Percentiles rank a stretch among this genome's conserved stretches.
These are phyloP conservation scores for Candida morakotiae DNA, from an alignment of 805 yeast genomes.

Conservation along the genomic window DNA sequence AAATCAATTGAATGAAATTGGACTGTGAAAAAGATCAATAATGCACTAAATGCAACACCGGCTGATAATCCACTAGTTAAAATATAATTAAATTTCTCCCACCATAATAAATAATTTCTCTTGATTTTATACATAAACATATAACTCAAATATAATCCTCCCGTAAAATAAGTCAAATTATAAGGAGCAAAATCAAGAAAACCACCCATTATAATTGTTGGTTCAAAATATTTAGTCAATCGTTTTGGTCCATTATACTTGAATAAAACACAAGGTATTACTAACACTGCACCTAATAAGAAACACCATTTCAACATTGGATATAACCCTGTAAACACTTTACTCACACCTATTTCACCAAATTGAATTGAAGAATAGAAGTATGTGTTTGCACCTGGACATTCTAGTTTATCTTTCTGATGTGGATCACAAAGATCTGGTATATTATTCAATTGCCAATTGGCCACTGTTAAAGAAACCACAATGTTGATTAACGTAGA, in stretches of 20 bases:
- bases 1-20: constrained; percentile 40
- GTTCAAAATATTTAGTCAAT: constrained; percentile 43
- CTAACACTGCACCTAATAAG: constrained; percentile 45
- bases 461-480: constrained; percentile 31
- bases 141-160: constrained; percentile 56
- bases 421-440: constrained; percentile 31
- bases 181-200: constrained; percentile 48
- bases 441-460: constrained; percentile 36
- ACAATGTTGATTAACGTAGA: constrained; percentile 33
- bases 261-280: constrained; percentile 33
- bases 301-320: constrained; percentile 56
- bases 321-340: constrained; percentile 54
- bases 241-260: constrained; percentile 31
- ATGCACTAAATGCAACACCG: constrained; percentile 60
- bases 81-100: constrained; percentile 71
- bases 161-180: constrained; percentile 50
- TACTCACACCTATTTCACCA: constrained; percentile 57
- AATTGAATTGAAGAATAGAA: constrained; percentile 51
- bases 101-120: constrained; percentile 49
- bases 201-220: constrained; percentile 51
- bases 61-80: constrained; percentile 55
- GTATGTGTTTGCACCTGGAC: constrained; percentile 46
- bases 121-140: constrained; percentile 54
- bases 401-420: constrained; percentile 32
- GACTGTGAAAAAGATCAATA: constrained; percentile 54